Base-by-base conservation (phyloP, 805 yeast species). In the Candida xyloterini region DNA sequence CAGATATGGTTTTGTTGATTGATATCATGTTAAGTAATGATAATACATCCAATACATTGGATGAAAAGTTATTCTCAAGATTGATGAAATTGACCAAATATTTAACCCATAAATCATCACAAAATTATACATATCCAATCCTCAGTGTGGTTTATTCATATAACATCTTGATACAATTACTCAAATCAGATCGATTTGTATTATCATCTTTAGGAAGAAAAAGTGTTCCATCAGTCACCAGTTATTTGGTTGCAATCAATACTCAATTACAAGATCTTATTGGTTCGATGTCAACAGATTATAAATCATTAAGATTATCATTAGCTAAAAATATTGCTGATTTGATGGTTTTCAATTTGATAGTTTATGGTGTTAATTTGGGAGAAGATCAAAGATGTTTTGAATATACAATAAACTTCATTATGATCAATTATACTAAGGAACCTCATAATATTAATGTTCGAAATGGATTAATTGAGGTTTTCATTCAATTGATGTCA, bases 121-220 rank as follows among this genome's bases (percentile, higher is more conserved):
- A 43, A n/a, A 5, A 35, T 5, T 61, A 52, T 41, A 50, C 52
- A 0, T 65, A 57, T 39, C 65, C 69, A 10, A 16, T 63, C 2
- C 32, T 57, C 21, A 53, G 64, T 16, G 50, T 64, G 1, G 37
- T 54, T 9, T 55, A 59, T 43, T 44, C 63, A 1, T 53, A 54
- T 38, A 61, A 59, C 30, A 50, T 59, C 10, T 38, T 55, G 15
- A 48, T 48, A 2, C 51, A 58, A 1, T 36, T 65, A 24, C 48
- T 64, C 22, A 63, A 56, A 41, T 59, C 67, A 1, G 67, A 63
- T 35, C 55, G 55, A 33, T 62, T 41, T 38, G 35, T 57, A 9
- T 16, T 51, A 2, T 42, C 55, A 3, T 43, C 60, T 7, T 41
- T 54, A 1, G 35, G 55, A 5, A 60, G 53, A 30, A 63, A 59